Evolutionary conservation across 306 rosid genomes (phyloP), one percentile per base, ranked within the genome.

Genomic region (Oxytropis ochrocephala): DNA sequence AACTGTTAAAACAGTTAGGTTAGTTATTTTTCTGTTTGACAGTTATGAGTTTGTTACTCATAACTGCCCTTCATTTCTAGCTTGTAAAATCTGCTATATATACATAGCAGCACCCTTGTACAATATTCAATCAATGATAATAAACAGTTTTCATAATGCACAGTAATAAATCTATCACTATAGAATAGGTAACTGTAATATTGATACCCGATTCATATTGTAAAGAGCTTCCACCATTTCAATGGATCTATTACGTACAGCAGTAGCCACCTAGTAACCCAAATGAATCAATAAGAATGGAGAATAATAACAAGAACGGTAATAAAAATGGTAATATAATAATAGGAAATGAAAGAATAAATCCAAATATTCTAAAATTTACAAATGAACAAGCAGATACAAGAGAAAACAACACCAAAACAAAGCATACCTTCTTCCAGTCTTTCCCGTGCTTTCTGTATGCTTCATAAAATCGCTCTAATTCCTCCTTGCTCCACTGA

Each of bases 141-240:
- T n/a, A n/a, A n/a, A n/a, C n/a, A n/a, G n/a, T n/a, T n/a, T n/a
- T n/a, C n/a, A n/a, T n/a, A n/a, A n/a, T n/a, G n/a, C n/a, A n/a
- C n/a, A n/a, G n/a, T n/a, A n/a, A n/a, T n/a, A n/a, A n/a, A n/a
- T n/a, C n/a, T n/a, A n/a, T n/a, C n/a, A n/a, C n/a, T 30, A 49
- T 7, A 60, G 13, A 73, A 47, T 64, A 60, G 51, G 27, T 69
- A 29, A 80, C 46, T 9, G 13, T 10, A 65, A 57, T n/a, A 77
- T 53, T 74, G 12, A 58, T 50, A 91, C 97, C 89, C 82, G 84
- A 78, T 84, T 88, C 87, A 86, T 78, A 57, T 78, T 91, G 84
- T 88, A 91, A 73, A 91, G 87, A 74, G 95, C 80, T 80, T 91
- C 97, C 71, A 84, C 92, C 97, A 88, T 91, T 56, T 88, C 92